These are phyloP conservation scores for Chlorella ohadii DNA, from an alignment of 139 green algal species.

Conservation along the genomic window DNA sequence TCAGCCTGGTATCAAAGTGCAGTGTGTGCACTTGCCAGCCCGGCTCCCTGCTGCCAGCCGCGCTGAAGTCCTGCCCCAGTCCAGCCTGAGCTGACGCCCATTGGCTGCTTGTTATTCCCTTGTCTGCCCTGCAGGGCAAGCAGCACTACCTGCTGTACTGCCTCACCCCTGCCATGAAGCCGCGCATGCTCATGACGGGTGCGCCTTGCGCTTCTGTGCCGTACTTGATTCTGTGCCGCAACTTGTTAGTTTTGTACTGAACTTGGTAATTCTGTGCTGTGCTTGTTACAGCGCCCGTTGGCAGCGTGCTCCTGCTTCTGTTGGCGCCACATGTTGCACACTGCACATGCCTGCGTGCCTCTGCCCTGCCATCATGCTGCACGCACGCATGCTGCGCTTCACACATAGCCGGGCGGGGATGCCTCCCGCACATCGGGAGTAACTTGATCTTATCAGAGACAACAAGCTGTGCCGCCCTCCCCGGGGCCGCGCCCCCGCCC, in stretches of 20 bases:
- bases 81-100: no score
- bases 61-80: no score
- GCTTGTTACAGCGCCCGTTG: no score
- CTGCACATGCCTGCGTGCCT: neutral
- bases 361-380: neutral
- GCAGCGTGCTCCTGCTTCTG: no score
- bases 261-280: no score
- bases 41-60: no score
- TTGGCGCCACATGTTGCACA: neutral
- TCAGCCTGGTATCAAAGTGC: no score
- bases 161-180: constrained; percentile 89
- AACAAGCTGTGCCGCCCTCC: constrained; percentile 24
- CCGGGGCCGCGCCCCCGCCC: neutral
- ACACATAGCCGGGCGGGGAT: neutral
- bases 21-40: no score
- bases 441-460: constrained; percentile 41
- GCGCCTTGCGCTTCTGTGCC: neutral
- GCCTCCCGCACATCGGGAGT: neutral
- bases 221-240: neutral
- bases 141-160: constrained; percentile 95
- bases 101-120: no score
- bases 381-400: neutral
- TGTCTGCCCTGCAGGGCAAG: constrained; percentile 68
- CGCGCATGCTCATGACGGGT: constrained; percentile 95
- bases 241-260: no score